Conservation (phyloP, 257 asterid species). For the Solanum megistacrolobum region DNA sequence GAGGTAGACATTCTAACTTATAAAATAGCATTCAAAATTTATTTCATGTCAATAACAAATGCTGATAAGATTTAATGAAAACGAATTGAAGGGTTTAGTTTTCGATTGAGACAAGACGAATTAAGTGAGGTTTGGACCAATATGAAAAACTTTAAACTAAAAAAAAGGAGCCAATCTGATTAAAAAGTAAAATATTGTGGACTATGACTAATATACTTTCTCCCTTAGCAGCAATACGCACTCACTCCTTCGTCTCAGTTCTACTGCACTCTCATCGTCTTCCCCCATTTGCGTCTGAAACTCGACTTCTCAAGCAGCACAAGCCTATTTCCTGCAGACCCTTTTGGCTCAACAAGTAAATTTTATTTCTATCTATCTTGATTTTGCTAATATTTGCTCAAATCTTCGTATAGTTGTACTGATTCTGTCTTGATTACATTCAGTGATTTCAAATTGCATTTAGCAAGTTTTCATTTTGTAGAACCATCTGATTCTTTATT, state of each 20-base stretch:
- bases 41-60: rapidly evolving
- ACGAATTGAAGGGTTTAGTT: background rate
- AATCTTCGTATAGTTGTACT: background rate
- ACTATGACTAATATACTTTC: background rate
- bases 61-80: rapidly evolving
- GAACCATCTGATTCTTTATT: background rate
- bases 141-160: background rate
- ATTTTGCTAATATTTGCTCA: background rate
- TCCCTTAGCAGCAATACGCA: background rate
- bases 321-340: background rate
- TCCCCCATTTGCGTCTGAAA: background rate
- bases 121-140: background rate
- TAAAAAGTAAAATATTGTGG: background rate
- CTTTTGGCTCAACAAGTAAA: background rate
- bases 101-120: rapidly evolving
- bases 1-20: too few species aligned
- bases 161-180: background rate
- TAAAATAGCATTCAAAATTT: background rate
- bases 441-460: background rate
- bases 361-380: background rate
- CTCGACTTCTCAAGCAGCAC: background rate
- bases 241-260: background rate
- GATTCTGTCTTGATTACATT: background rate
- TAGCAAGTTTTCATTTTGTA: background rate
- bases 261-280: background rate